Base-by-base conservation (phyloP, 768 basidiomycete genomes). In the Phylloporus scabripes region DNA sequence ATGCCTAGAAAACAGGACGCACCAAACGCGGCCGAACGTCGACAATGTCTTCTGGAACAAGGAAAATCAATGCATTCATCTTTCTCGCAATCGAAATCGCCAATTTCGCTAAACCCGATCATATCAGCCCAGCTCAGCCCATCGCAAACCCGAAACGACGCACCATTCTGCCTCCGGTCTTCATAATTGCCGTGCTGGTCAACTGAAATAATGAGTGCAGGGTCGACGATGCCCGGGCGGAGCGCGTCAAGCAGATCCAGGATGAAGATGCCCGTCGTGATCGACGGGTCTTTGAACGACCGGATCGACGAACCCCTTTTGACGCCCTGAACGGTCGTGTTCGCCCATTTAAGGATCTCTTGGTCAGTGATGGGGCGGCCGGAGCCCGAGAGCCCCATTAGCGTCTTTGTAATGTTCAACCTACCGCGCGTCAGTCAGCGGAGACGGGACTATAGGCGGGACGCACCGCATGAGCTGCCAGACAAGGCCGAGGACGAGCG, bases 1-100 rank as follows among this genome's bases (percentile, higher is more conserved):
- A 18, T 1, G 51, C 42, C 14, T 10, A 23, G 1, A 44, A 32
- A 20, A 23, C 2, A 24, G 18, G 21, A 49, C 24, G 31, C 26
- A 95, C 92, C 65, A 96, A 75, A 50, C 91, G 82, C 28, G 92
- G 82, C 37, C 95, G 83, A 52, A 97, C 79, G 65, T 97, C 94
- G 31, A 98, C 92, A 58, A 97, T 93, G 69, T 93, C 93, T 63
- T 98, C 95, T 0, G 95, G 93, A 0, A 97, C 95, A 50, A 98
- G 72, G 78, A 97, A 97, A 60, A 97, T 97, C 58, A 96, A 69
- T 5, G 91, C 90, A 46, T 92, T 90, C 85, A 94, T 85, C 78
- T 98, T 98, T 62, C 95, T 78, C n/a, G 95, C 94, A 58, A 98
- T 97, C 3, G 95, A 97, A 59, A 98, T 97, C 7, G 92, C 95